Percentiles rank a stretch among this genome's conserved stretches.
Evolutionary conservation across 768 basidiomycete genomes (phyloP).

Genomic region (Floccularia luteovirens): DNA sequence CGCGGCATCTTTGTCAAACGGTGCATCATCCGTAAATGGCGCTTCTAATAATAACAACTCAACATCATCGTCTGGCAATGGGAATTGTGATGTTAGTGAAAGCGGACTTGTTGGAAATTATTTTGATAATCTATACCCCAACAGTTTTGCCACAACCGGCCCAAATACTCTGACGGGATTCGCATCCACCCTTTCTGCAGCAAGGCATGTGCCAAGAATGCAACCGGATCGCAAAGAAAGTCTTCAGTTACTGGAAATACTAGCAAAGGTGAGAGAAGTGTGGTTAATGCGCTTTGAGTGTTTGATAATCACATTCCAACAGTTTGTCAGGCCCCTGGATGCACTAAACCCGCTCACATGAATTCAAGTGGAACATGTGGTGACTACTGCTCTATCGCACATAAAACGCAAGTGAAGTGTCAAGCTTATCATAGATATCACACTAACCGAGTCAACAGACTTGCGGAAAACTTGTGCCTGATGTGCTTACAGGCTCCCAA

Average conservation of each 20-base stretch:
- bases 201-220: slow-evolving; percentile 52
- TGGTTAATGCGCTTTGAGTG: neutral
- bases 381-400: slow-evolving; percentile 44
- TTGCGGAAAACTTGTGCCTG: slow-evolving; percentile 46
- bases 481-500: slow-evolving; percentile 54
- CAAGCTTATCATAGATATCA: neutral
- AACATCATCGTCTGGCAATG: slow-evolving; percentile 14
- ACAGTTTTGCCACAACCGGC: slow-evolving; percentile 52
- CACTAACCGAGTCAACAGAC: slow-evolving; percentile 14
- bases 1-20: slow-evolving; percentile 13
- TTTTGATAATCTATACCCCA: slow-evolving; percentile 3
- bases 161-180: slow-evolving; percentile 51
- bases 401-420: slow-evolving; percentile 29
- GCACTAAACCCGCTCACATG: slow-evolving; percentile 33
- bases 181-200: slow-evolving; percentile 56
- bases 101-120: slow-evolving; percentile 2
- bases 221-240: slow-evolving; percentile 21
- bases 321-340: slow-evolving; percentile 44
- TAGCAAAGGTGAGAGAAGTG: slow-evolving; percentile 10
- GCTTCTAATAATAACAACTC: neutral
- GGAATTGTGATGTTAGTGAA: slow-evolving; percentile 43
- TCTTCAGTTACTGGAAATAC: slow-evolving; percentile 9
- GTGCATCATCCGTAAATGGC: slow-evolving; percentile 6
- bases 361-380: slow-evolving; percentile 28
- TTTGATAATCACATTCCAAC: slow-evolving; percentile 15